Percentiles rank a stretch among this genome's conserved stretches.
phyloP scores from a whole-genome alignment of 352 stramenopile species.

The Phytophthora uliginosa region DNA sequence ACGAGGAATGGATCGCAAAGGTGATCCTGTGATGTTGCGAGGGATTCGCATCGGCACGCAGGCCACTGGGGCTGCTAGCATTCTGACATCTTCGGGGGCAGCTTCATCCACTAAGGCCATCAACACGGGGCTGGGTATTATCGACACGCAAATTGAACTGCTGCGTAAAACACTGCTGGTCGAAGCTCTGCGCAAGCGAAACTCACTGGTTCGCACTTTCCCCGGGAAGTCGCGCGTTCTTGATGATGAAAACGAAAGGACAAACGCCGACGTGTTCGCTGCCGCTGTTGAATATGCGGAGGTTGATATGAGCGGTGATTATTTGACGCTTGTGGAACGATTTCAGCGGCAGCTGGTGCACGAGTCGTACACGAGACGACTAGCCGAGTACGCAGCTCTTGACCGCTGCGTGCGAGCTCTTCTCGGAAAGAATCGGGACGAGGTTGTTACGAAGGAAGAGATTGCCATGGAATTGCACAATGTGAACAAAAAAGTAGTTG shows the following conservation, averaged over 20 bases:
- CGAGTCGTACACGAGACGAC: constrained; percentile 68
- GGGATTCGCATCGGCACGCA: constrained; percentile 77
- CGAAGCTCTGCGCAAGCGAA: constrained; percentile 75
- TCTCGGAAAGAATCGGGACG: constrained; percentile 45
- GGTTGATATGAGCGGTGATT: constrained; percentile 75
- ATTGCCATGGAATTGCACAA: constrained; percentile 62
- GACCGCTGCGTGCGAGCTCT: constrained; percentile 76
- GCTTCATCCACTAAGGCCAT: constrained; percentile 25
- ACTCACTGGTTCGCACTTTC: constrained; percentile 79
- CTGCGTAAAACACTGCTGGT: constrained; percentile 71
- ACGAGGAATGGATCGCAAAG: constrained; percentile 68
- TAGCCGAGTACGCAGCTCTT: constrained; percentile 70
- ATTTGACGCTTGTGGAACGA: constrained; percentile 70
- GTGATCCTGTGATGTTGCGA: constrained; percentile 63
- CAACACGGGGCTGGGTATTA: constrained; percentile 64
- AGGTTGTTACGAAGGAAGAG: constrained; percentile 77
- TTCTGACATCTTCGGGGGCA: not conserved
- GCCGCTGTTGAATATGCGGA: constrained; percentile 54
- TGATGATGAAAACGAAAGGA: constrained; percentile 44
- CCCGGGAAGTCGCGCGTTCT: constrained; percentile 60
- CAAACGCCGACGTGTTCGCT: constrained; percentile 22
- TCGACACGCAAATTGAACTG: constrained; percentile 75
- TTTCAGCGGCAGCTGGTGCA: constrained; percentile 79
- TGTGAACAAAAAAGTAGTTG: constrained; percentile 30
- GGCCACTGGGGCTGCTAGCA: constrained; percentile 6